Evolutionary conservation across 2,329 filamentous ascomycete genomes (phyloP), one percentile per base, ranked within the genome.

Genomic region (Cucurbitaria berberidis): DNA sequence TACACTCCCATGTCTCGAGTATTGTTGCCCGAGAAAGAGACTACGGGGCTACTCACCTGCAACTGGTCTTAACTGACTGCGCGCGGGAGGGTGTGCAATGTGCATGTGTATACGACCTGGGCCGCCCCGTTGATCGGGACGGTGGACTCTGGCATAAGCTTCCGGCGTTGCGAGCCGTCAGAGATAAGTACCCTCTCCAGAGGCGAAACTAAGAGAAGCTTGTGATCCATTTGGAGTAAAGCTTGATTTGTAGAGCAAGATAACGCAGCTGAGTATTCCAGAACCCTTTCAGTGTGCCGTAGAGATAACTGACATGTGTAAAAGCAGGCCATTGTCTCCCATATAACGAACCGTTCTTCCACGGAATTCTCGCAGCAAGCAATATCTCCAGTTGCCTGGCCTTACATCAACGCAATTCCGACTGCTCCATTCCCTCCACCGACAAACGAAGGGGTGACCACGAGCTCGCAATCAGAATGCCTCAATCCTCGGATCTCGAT

Each of bases 61-160:
- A 45, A 45, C 43, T 45, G 43, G 43, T 45, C 43, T 45, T 45
- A 27, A 45, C 18, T 47, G 45, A 47, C 45, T 40, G 45, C 26
- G 45, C 43, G 43, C 43, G 24, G 24, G 43, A 34, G 22, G 43
- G 43, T 27, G 22, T 24, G 29, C 29, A 32, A 34, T 35, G 27
- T 29, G 30, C 7, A 29, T 45, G 32, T 45, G 30, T 45, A 24
- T 26, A 24, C 43, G 18, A 45, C 30, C 32, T 16, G 43, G 13
- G 30, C 30, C 15, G 15, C 30, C 16, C 4, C 30, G 30, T 8
- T 34, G 3, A 15, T 15, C 13, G 5, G 16, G 30, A n/a, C 18
- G 43, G 35, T 32, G 43, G 43, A 45, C 43, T 45, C 32, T 45
- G 43, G 32, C 43, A 38, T 26, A 39, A 45, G 43, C 43, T 45